Evolutionary conservation across 108 stramenopile species (phyloP), one percentile per base, ranked within the genome.

Genomic region (Conticribra guillardii): DNA sequence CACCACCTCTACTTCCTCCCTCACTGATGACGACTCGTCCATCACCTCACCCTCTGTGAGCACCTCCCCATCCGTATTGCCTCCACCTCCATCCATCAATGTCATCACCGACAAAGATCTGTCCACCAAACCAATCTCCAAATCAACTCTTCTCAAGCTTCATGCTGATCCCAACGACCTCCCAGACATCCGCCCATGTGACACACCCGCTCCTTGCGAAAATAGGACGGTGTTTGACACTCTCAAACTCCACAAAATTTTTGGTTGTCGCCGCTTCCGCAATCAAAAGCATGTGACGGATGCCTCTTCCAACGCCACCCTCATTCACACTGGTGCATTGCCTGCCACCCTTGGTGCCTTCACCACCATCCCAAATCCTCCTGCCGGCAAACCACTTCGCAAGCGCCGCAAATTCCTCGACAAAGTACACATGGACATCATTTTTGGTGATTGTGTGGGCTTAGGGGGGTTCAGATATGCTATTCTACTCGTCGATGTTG

Each of bases 401-500:
- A 66, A 66, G 16, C 64, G 51, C n/a, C n/a, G n/a, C n/a, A n/a
- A n/a, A n/a, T n/a, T n/a, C n/a, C n/a, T n/a, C n/a, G n/a, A n/a
- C n/a, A n/a, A n/a, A n/a, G n/a, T n/a, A n/a, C n/a, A n/a, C n/a
- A n/a, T n/a, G n/a, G n/a, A n/a, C n/a, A n/a, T n/a, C n/a, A n/a
- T n/a, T n/a, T n/a, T n/a, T n/a, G n/a, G n/a, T n/a, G n/a, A n/a
- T n/a, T n/a, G n/a, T 32, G 14, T 69, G 18, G 17, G 28, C 28
- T 56, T 59, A 16, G 37, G 56, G 26, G 56, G 56, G 17, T 62
- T 60, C 19, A 23, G 69, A 0, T 67, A 57, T 51, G 49, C 21
- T 11, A 2, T 64, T 5, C n/a, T 52, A 31, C 2, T 64, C 1
- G 49, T 64, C 14, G 65, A 62, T 62, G 61, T 48, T 24, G 61